Base-by-base conservation (phyloP, 2,329 filamentous ascomycete genomes). In the Aureobasidium namibiae region DNA sequence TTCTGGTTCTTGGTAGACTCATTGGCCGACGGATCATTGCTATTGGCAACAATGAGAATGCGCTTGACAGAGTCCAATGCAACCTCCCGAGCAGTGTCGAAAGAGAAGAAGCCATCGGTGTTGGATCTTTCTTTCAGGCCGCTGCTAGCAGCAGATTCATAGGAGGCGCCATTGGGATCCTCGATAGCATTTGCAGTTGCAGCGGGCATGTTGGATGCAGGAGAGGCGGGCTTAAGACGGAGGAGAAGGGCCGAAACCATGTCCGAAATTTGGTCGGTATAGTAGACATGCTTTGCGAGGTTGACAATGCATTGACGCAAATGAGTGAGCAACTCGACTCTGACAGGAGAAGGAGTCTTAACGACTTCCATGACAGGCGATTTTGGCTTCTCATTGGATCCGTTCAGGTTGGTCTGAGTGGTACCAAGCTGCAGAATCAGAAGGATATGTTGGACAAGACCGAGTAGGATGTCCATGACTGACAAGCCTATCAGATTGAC, bases 401-500 rank as follows among this genome's bases (percentile, higher is more conserved):
- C 45, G 21, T 44, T 45, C 24, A 61, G 21, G 29, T 18, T 33
- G n/a, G 45, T 10, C 11, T 38, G 52, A n/a, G 49, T 31, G 18
- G 61, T 56, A 13, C 76, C 75, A 29, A 90, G 79, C 67, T 90
- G 88, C 14, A 96, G 80, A 9, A 95, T 77, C 66, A 85, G 82
- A 65, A 90, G 83, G 69, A 92, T 88, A 69, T 95, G 90, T 64
- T 90, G 87, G 63, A 96, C 83, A 14, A 99, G 79, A 1, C 90
- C 88, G 14, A 95, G 79, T 29, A 97, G 78, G 18, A 97, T 86
- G 70, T 99, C 94, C 86, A 97, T 97, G 56, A 97, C 88, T 70
- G 92, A 96, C 46, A 99, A 78, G 1, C 94, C 94, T 62, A 99
- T 96, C 69, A 97, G 80, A 72, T 96, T 97, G 68, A 95, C 86